Evolutionary conservation across 2,329 filamentous ascomycete genomes (phyloP), one percentile per base, ranked within the genome.

Genomic region (Aschersonia sp.): DNA sequence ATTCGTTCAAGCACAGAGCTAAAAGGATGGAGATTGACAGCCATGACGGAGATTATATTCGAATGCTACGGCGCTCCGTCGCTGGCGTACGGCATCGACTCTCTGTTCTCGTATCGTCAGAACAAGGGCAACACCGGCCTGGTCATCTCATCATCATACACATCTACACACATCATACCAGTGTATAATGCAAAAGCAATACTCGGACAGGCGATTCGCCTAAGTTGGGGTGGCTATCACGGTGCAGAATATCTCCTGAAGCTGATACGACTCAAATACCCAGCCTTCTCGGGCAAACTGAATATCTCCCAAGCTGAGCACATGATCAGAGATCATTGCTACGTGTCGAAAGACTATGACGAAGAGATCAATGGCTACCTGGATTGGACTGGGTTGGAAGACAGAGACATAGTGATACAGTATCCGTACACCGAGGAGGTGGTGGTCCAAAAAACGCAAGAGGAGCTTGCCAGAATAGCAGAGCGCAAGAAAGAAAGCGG

Each of bases 31-130:
- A 10, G 6, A 43, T 6, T 46, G 49, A 47, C 54, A 94, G 87
- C 86, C 55, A 97, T 97, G 90, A 94, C 86, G 42, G 92, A 98
- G 61, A 90, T 97, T 48, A 71, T 98, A 9, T 98, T 97, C 62
- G 92, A 98, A 65, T 94, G 88, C 66, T 98, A 98, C 64, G 79
- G 80, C 50, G 89, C 86, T 9, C 90, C 92, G 0, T 90, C 87
- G 2, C 75, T 95, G 30, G 85, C 89, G 14, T 95, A 92, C 65
- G 92, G 92, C 46, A 89, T 98, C 66, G 92, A 98, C 64, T 94
- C 89, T 9, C 77, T 98, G 32, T 98, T 98, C 68, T 94, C 90
- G 22, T 98, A 95, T 69, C 76, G 83, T 51, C 85, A 95, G 68
- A 98, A 98, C 62, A 79, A 84, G 51, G 92, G 92, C 52, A 80